A percentile compares a stretch with the other conserved stretches of the same genome.
Evolutionary conservation across 208 protist genomes (phyloP).

Genomic region (Plasmodiophora brassicae): DNA sequence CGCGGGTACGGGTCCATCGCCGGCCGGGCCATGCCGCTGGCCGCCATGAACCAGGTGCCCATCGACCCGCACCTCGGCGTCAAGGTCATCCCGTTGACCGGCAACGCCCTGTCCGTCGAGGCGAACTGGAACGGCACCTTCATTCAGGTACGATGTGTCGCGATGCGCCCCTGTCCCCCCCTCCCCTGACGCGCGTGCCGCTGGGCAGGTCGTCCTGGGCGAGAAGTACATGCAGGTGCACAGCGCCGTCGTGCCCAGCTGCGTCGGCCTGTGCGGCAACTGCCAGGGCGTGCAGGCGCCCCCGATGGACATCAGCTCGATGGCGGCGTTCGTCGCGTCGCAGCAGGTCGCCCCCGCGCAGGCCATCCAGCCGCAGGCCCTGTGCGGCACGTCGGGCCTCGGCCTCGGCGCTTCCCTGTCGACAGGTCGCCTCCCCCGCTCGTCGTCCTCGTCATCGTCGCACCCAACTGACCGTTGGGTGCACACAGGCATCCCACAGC

Average conservation of each 20-base stretch:
- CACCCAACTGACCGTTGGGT: too few species aligned
- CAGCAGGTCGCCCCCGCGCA: neutral
- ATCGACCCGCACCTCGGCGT: neutral
- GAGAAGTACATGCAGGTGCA: neutral
- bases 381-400: too few species aligned
- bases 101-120: neutral
- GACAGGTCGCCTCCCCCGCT: too few species aligned
- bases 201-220: too few species aligned
- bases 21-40: neutral
- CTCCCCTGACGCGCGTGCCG: too few species aligned
- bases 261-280: neutral
- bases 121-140: neutral
- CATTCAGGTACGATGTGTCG: too few species aligned
- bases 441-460: too few species aligned
- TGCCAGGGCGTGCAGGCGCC: neutral
- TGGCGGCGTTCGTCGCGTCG: neutral
- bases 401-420: too few species aligned
- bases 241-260: neutral
- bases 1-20: neutral
- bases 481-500: too few species aligned
- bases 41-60: neutral
- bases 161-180: too few species aligned
- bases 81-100: neutral
- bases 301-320: neutral
- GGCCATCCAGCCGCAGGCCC: neutral